Percentiles rank a stretch among this genome's conserved stretches.
Conservation (phyloP, 2,329 filamentous ascomycete genomes). For the Arthrobotrys megalospora region DNA sequence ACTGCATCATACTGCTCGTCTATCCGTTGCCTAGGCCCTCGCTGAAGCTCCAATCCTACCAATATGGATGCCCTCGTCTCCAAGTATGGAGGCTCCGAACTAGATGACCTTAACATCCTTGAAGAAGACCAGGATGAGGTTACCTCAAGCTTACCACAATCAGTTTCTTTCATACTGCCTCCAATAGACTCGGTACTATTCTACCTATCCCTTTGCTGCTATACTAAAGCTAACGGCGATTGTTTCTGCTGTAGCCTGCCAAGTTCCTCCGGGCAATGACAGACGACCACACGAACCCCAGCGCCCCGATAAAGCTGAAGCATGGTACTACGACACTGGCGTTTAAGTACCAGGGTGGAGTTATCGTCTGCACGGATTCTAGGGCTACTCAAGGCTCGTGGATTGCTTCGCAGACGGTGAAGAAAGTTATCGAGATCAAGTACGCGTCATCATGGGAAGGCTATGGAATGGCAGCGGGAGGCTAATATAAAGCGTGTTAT, state of each 20-base stretch:
- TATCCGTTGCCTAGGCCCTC: neutral
- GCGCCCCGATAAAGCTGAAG: slow-evolving; percentile 98
- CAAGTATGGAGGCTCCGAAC: slow-evolving; percentile 85
- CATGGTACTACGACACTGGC: slow-evolving; percentile 98
- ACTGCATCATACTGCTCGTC: slow-evolving; percentile 17
- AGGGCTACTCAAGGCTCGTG: slow-evolving; percentile 97
- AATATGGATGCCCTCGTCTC: slow-evolving; percentile 93
- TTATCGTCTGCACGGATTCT: slow-evolving; percentile 98
- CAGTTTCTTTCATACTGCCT: slow-evolving; percentile 94
- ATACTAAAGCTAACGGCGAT: slow-evolving; percentile 28
- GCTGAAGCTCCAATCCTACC: slow-evolving; percentile 7
- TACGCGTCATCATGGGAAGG: slow-evolving; percentile 70
- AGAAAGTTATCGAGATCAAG: slow-evolving; percentile 99
- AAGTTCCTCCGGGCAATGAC: slow-evolving; percentile 97
- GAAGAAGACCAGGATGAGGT: slow-evolving; percentile 76
- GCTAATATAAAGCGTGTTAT: slow-evolving; percentile 32
- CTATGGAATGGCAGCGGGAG: slow-evolving; percentile 3
- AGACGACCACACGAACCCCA: slow-evolving; percentile 95
- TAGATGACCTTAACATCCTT: slow-evolving; percentile 75
- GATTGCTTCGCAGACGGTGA: slow-evolving; percentile 99
- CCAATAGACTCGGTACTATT: slow-evolving; percentile 85
- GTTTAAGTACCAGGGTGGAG: slow-evolving; percentile 97
- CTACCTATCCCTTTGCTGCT: neutral
- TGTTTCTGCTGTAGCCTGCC: slow-evolving; percentile 75
- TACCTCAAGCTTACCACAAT: slow-evolving; percentile 81